phyloP scores from a whole-genome alignment of 768 basidiomycete species.

The Leccinum uliginosum region DNA sequence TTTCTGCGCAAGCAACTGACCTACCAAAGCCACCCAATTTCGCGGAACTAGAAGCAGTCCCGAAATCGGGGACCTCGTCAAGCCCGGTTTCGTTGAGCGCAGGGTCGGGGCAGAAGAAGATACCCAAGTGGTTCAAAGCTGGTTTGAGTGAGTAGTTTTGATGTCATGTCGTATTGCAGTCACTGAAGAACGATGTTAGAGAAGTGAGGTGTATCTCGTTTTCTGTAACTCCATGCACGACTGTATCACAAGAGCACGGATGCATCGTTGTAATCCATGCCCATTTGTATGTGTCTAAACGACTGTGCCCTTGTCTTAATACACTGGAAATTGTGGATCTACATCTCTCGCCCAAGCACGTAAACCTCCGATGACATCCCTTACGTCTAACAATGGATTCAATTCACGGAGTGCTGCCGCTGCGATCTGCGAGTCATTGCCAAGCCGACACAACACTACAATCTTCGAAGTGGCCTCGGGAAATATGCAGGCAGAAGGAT shows the following conservation, averaged over 20 bases:
- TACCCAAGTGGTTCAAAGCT: conserved; percentile 78
- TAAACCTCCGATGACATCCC: conserved; percentile 79
- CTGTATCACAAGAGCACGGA: conserved; percentile 4
- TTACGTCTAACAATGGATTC: conserved; percentile 34
- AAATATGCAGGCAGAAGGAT: conserved; percentile 48
- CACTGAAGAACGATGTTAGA: conserved; percentile 9
- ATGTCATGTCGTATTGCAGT: neutral
- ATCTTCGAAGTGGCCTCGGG: conserved; percentile 21
- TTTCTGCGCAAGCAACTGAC: conserved; percentile 59
- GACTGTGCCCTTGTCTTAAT: conserved; percentile 39
- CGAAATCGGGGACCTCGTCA: conserved; percentile 10
- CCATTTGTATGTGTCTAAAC: conserved; percentile 4
- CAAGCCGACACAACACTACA: conserved; percentile 78
- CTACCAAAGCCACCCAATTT: conserved; percentile 57
- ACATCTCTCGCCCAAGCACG: conserved; percentile 74
- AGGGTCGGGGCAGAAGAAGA: conserved; percentile 44
- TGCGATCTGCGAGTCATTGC: conserved; percentile 92
- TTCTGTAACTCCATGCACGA: neutral
- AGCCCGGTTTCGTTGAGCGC: conserved; percentile 3
- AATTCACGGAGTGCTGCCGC: conserved; percentile 42
- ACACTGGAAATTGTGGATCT: conserved; percentile 75
- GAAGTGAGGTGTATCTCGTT: conserved; percentile 38
- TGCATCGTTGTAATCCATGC: conserved; percentile 1
- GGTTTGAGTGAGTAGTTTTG: conserved; percentile 45
- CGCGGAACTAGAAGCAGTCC: conserved; percentile 8